Evolutionary conservation across 169 alveolate species (phyloP).

Genomic region (Theileria orientalis): DNA sequence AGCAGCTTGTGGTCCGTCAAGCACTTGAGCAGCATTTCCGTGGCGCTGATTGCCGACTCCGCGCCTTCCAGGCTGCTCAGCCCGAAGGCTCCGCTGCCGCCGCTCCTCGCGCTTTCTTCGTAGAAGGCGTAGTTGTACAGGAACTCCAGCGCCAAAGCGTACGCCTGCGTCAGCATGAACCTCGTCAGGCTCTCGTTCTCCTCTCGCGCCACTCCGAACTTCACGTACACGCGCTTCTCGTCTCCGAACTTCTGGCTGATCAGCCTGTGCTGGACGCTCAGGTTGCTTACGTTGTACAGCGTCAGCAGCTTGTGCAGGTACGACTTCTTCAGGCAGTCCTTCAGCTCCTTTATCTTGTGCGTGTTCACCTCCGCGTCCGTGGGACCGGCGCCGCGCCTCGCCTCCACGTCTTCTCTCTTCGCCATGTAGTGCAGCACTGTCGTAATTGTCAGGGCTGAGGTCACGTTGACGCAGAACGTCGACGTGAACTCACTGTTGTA

Average conservation of each 20-base stretch:
- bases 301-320: not conserved
- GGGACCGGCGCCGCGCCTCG: no score
- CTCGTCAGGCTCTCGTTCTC: not conserved
- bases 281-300: no score
- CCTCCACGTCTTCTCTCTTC: no score
- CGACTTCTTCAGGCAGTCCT: not conserved
- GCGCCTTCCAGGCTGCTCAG: not conserved
- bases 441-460: not conserved
- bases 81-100: not conserved
- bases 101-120: not conserved
- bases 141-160: not conserved
- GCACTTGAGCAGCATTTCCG: not conserved
- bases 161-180: not conserved
- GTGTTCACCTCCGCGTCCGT: constrained; percentile 1
- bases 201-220: not conserved
- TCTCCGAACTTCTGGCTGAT: no score
- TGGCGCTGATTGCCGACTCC: not conserved
- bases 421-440: not conserved
- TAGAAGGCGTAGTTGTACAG: not conserved
- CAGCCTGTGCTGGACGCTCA: no score
- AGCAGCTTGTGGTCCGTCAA: no score
- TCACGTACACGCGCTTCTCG: not conserved
- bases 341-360: constrained; percentile 1
- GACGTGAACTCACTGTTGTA: not conserved
- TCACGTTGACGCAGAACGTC: not conserved